Evolutionary conservation across 116 monocot species (phyloP), one percentile per base, ranked within the genome.

Genomic region (Iris pallida): DNA sequence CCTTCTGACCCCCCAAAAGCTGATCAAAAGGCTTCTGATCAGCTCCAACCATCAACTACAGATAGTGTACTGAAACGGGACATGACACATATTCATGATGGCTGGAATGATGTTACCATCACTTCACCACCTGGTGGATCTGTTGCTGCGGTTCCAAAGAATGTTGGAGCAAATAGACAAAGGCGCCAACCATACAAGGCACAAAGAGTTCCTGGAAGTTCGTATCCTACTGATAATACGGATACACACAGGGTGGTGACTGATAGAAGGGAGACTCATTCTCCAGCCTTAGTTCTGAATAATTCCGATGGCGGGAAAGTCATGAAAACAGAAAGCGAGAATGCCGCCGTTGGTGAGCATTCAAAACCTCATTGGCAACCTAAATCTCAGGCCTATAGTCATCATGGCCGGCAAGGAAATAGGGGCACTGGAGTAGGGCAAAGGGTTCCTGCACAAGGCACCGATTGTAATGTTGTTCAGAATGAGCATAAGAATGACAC

Each of bases 291-390:
- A 4, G 76, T 70, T 64, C 47, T 55, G 48, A 70, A 55, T 73
- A 75, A 80, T 40, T 58, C 73, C 20, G 70, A 66, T 61, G 54
- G 13, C 14, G 83, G 73, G 64, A 78, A 77, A 73, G 8, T n/a
- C 20, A 18, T 30, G n/a, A 71, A 69, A 71, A 49, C 18, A 42
- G 82, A 69, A 47, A 75, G 40, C 53, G 65, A 59, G 46, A 72
- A 43, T 57, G 55, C 55, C 61, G 62, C 20, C 47, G 45, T 30
- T 1, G 30, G 54, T 41, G 83, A 76, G 10, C 74, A 81, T 20
- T 46, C 47, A 6, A 79, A 66, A 55, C 49, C 89, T 45, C 86
- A 80, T n/a, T 94, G 94, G 94, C 85, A 85, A 64, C 94, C 88
- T 2, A 94, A 94, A 71, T 68, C 85, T 61, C 79, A 83, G 10